phyloP scores from a whole-genome alignment of 2,329 filamentous ascomycete genomes.

The Onygenales sp. region DNA sequence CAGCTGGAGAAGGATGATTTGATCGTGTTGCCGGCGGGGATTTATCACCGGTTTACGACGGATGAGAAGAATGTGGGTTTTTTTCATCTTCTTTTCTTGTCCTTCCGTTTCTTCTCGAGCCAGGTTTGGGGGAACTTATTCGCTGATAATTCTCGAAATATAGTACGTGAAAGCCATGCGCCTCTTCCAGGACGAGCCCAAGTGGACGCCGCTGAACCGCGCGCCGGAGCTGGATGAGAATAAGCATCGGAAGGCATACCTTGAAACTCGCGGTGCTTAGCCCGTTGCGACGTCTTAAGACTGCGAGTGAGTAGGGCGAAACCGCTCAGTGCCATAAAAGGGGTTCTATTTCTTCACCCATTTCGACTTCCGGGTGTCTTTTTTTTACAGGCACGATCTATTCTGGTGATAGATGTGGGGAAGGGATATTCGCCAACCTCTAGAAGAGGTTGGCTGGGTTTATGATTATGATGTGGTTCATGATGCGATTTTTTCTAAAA shows the following conservation, averaged over 20 bases:
- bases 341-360: too few relatives aligned
- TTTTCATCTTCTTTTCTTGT: slow-evolving; percentile 1
- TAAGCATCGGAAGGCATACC: slow-evolving; percentile 67
- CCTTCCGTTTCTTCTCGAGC: not conserved
- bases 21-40: slow-evolving; percentile 86
- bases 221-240: slow-evolving; percentile 67
- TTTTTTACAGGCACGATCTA: too few relatives aligned
- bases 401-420: too few relatives aligned
- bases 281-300: too few relatives aligned
- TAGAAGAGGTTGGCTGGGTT: too few relatives aligned
- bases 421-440: too few relatives aligned
- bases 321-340: too few relatives aligned
- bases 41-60: slow-evolving; percentile 96
- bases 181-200: slow-evolving; percentile 95
- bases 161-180: slow-evolving; percentile 95
- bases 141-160: not conserved
- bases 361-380: too few relatives aligned
- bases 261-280: slow-evolving; percentile 30
- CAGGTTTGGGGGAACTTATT: not conserved
- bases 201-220: slow-evolving; percentile 92
- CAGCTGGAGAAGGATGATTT: slow-evolving; percentile 76
- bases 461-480: too few relatives aligned
- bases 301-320: too few relatives aligned
- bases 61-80: slow-evolving; percentile 75
- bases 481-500: too few relatives aligned